A percentile compares a stretch with the other conserved stretches of the same genome.
These are phyloP conservation scores for Ustilaginoidea virens DNA, from an alignment of 2,329 filamentous ascomycete genomes.

Conservation along the genomic window DNA sequence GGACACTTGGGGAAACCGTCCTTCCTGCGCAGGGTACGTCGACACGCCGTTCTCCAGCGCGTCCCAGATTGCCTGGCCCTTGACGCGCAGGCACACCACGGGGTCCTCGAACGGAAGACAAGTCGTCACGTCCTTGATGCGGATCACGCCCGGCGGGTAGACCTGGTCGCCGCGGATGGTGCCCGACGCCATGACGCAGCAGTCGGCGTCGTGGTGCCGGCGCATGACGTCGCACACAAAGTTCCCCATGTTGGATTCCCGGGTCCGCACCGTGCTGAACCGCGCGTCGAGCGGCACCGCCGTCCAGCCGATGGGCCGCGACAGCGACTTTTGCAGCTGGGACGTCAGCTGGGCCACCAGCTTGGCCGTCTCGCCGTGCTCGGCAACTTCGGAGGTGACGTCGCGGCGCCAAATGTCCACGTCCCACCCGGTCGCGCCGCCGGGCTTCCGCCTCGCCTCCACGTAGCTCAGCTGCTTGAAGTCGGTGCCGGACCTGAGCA, in stretches of 20 bases:
- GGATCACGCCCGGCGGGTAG: constrained; percentile 64
- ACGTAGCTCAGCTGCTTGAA: constrained; percentile 89
- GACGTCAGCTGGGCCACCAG: constrained; percentile 56
- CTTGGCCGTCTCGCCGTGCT: constrained; percentile 43
- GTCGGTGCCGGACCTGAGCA: constrained; percentile 77
- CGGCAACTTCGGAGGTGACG: constrained; percentile 49
- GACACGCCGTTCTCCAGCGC: constrained; percentile 76
- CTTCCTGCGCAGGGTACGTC: constrained; percentile 70
- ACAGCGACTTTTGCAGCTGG: constrained; percentile 58
- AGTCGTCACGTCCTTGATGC: constrained; percentile 68
- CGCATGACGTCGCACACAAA: constrained; percentile 89
- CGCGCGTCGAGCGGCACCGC: constrained; percentile 69
- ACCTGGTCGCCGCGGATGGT: constrained; percentile 82
- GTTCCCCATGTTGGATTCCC: constrained; percentile 76
- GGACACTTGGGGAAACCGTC: constrained; percentile 71
- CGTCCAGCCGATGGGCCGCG: constrained; percentile 74
- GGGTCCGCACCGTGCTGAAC: constrained; percentile 64
- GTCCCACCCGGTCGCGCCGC: constrained; percentile 45
- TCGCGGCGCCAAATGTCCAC: constrained; percentile 66
- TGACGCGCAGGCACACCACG: constrained; percentile 59
- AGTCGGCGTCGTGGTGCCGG: constrained; percentile 66
- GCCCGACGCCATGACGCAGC: constrained; percentile 68
- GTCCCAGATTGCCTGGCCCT: constrained; percentile 57
- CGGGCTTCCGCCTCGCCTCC: constrained; percentile 48
- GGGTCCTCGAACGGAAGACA: constrained; percentile 92